phyloP scores from a whole-genome alignment of 106 monocot genomes.

The Dioscorea zingiberensis region DNA sequence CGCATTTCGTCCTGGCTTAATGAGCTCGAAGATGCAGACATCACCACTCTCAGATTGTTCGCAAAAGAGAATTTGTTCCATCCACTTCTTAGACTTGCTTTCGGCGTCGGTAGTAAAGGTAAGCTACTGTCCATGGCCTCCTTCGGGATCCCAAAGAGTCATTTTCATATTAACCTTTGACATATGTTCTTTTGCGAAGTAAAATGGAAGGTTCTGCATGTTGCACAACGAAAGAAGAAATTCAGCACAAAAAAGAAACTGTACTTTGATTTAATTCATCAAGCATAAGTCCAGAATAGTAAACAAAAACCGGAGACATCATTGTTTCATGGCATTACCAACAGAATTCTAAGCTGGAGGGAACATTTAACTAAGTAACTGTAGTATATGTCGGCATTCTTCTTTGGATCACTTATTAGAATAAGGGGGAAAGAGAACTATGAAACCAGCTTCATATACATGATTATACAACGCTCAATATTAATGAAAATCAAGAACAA shows the following conservation, averaged over 20 bases:
- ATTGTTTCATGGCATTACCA: no score
- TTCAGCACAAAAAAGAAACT: neutral
- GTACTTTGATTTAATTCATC: no score
- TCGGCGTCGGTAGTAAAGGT: neutral
- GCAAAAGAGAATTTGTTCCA: neutral
- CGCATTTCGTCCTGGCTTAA: neutral
- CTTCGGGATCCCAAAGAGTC: conserved; percentile 7
- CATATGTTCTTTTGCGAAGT: neutral
- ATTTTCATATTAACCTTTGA: neutral
- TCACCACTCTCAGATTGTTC: conserved; percentile 3
- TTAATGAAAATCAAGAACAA: no score
- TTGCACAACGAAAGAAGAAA: neutral
- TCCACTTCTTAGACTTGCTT: neutral
- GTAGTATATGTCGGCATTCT: no score
- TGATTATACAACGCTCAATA: no score
- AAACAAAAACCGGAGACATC: no score
- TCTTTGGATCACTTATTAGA: no score
- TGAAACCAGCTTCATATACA: no score
- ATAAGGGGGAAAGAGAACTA: no score
- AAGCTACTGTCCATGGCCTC: conserved; percentile 1
- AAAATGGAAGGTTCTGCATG: conserved; percentile 1
- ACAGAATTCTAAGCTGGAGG: no score
- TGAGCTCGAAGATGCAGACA: conserved; percentile 2
- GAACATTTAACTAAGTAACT: no score
- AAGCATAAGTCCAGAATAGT: neutral